Evolutionary conservation across 2,329 filamentous ascomycete genomes (phyloP).

Genomic region (Cladosporium halotolerans): DNA sequence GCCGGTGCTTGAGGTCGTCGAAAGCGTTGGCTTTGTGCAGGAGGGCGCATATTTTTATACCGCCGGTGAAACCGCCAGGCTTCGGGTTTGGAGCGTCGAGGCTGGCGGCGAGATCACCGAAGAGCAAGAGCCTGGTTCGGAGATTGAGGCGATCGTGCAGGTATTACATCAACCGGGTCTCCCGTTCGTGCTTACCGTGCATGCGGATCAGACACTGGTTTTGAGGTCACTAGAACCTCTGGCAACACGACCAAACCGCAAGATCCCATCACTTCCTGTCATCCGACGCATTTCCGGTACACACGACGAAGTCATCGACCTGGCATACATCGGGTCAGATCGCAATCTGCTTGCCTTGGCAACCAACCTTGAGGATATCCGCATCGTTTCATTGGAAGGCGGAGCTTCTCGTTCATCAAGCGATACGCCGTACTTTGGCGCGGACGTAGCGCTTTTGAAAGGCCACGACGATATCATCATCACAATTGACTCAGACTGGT

Average conservation of each 20-base stretch:
- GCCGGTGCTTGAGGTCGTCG: constrained; percentile 77
- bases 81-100: constrained; percentile 77
- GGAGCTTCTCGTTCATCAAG: constrained; percentile 18
- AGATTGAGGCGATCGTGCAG: constrained; percentile 64
- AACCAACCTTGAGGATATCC: constrained; percentile 90
- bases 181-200: constrained; percentile 70
- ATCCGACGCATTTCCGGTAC: constrained; percentile 85
- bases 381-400: constrained; percentile 61
- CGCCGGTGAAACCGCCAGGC: constrained; percentile 72
- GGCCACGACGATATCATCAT: constrained; percentile 96
- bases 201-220: constrained; percentile 81
- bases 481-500: constrained; percentile 90
- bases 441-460: constrained; percentile 77
- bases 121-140: constrained; percentile 57
- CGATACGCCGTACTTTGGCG: constrained; percentile 64
- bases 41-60: constrained; percentile 70
- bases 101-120: constrained; percentile 72
- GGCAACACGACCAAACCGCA: constrained; percentile 19
- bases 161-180: constrained; percentile 61
- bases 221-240: constrained; percentile 57
- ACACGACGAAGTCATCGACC: constrained; percentile 94
- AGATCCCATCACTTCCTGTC: constrained; percentile 44
- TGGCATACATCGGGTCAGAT: constrained; percentile 77
- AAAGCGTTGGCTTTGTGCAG: constrained; percentile 72
- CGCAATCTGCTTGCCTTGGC: constrained; percentile 79